Percentiles rank a stretch among this genome's conserved stretches.
Evolutionary conservation across 75 land plant species (phyloP).

Genomic region (Cupressus sempervirens): DNA sequence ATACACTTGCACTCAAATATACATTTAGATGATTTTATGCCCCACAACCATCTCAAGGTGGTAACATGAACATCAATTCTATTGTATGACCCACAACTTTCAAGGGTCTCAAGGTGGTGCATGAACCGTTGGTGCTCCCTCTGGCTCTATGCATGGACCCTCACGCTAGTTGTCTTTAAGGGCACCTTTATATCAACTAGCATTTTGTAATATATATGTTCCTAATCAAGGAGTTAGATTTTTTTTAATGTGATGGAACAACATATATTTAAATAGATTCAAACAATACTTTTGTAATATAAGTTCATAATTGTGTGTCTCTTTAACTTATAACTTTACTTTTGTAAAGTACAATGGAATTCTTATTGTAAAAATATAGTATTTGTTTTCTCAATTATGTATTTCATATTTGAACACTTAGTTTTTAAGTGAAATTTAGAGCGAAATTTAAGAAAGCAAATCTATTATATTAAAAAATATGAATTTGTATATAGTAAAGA

Average conservation of each 20-base stretch:
- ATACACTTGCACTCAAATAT: neutral
- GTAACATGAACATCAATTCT: neutral
- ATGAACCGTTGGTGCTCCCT: neutral
- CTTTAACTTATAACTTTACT: neutral
- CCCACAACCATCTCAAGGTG: neutral
- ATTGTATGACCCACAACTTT: neutral
- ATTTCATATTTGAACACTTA: too few relatives aligned
- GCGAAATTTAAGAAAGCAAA: too few relatives aligned
- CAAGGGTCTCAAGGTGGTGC: neutral
- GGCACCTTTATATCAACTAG: neutral
- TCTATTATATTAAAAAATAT: too few relatives aligned
- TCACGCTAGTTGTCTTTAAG: neutral
- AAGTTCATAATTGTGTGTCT: too few relatives aligned
- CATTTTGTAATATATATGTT: too few relatives aligned
- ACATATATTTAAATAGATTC: too few relatives aligned
- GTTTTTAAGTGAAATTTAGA: neutral
- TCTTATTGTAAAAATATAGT: too few relatives aligned
- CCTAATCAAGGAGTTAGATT: too few relatives aligned
- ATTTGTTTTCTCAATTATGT: neutral
- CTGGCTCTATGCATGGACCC: neutral
- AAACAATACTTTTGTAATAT: too few relatives aligned
- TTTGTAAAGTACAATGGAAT: neutral
- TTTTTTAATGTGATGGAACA: too few relatives aligned
- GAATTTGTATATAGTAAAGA: too few relatives aligned
- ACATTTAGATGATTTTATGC: neutral